Evolutionary conservation across 352 stramenopile species (phyloP), one percentile per base, ranked within the genome.

Genomic region (Globisporangium spinosum): DNA sequence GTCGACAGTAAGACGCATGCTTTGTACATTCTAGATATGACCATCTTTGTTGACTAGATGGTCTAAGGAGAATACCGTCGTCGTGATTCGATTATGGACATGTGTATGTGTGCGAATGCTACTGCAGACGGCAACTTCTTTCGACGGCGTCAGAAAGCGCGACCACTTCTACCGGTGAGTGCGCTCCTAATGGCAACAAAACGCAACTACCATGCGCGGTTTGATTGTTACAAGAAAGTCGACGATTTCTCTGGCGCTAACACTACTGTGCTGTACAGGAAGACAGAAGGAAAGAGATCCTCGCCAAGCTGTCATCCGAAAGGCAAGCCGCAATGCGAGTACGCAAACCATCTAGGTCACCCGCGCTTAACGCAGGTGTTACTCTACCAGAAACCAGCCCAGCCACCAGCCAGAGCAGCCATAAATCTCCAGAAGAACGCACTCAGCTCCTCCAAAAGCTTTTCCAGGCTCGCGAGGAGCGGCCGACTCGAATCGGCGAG

Each of bases 251-350:
- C 9, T 53, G 22, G 1, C 17, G 25, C 20, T 38, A n/a, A 15
- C 23, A 6, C 17, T 13, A 3, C 9, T 63, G 62, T 17, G 7
- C 12, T 62, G 57, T n/a, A 29, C 62, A 90, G 79, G 82, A 89
- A 68, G 77, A 89, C 22, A 68, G 85, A 53, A 62, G 85, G 35
- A 75, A 75, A 34, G 78, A 91, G 49, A 90, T 93, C 56, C 67
- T 93, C 15, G 72, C 77, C 10, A 93, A 91, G 64, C 58, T 93
- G 7, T 89, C 80, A 0, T 72, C 78, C 0, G 83, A 91, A 45
- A 69, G 85, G 6, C 77, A 89, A 62, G 64, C 78, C 2, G 71
- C 74, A 34, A 70, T 86, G 9, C 72, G 70, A 13, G n/a, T 40
- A 6, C 59, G 58, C 49, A 65, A 34, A 13, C 6, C 43, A 47